Evolutionary conservation across 192 early-diverging fungal species (phyloP).

Genomic region (Borealophlyctis nickersoniae): DNA sequence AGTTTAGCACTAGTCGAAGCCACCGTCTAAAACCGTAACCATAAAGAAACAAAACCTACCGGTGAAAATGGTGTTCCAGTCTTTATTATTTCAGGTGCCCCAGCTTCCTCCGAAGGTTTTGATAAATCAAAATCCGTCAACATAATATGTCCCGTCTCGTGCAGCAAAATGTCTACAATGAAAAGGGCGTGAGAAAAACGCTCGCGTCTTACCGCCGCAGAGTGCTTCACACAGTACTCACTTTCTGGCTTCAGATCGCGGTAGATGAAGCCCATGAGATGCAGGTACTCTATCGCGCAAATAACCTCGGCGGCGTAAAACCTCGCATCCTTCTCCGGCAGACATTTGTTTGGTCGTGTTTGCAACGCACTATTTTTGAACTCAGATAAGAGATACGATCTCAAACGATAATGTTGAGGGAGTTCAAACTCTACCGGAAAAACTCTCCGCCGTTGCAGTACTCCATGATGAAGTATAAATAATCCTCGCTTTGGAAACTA

Average conservation of each 20-base stretch:
- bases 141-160: constrained; percentile 97
- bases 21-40: no score
- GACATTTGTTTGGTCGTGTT: constrained; percentile 79
- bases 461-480: constrained; percentile 88
- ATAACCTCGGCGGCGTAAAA: constrained; percentile 99
- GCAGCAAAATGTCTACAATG: constrained; percentile 71
- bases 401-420: not conserved
- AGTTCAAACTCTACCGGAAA: constrained; percentile 59
- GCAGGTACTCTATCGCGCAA: constrained; percentile 91
- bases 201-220: not conserved
- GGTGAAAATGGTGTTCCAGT: no score
- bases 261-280: constrained; percentile 96
- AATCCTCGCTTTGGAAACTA: constrained; percentile 80
- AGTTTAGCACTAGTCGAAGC: no score
- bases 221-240: constrained; percentile 43
- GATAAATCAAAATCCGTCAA: constrained; percentile 98
- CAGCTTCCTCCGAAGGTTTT: no score
- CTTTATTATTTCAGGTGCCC: no score
- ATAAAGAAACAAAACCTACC: no score
- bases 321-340: constrained; percentile 84
- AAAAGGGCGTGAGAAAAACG: constrained; percentile 14
- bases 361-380: constrained; percentile 73
- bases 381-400: no score
- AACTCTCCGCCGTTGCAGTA: constrained; percentile 89
- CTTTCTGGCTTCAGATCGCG: constrained; percentile 97